Percentiles rank a stretch among this genome's conserved stretches.
phyloP scores from a whole-genome alignment of 1,284 basidiomycete genomes.

The Malassezia sympodialis region DNA sequence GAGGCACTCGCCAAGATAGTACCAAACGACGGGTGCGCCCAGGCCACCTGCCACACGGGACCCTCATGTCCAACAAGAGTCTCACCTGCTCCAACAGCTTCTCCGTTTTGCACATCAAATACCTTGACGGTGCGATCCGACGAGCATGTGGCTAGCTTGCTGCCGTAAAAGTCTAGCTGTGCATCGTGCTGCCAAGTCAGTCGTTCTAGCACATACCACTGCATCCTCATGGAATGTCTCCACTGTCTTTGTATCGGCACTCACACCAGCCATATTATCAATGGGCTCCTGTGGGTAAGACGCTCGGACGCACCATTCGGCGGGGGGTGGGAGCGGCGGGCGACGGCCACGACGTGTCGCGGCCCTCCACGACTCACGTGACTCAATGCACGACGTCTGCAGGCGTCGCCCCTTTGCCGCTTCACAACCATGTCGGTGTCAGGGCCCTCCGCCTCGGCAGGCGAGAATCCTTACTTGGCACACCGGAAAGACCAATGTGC shows the following conservation, averaged over 20 bases:
- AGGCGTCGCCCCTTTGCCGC: not conserved
- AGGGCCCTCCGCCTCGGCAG: not conserved
- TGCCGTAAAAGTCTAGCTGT: conserved; percentile 94
- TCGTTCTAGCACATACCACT: conserved; percentile 22
- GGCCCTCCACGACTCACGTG: not conserved
- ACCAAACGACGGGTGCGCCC: conserved; percentile 87
- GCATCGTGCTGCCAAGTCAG: conserved; percentile 62
- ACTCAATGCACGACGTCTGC: not conserved
- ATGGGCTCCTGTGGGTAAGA: conserved; percentile 5
- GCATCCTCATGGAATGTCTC: conserved; percentile 47
- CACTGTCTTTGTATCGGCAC: conserved; percentile 27
- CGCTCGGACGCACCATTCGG: not conserved
- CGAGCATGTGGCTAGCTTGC: conserved; percentile 88
- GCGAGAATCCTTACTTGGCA: conserved; percentile 38
- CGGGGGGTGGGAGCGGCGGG: not conserved
- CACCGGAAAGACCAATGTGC: conserved; percentile 20
- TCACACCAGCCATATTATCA: conserved; percentile 1
- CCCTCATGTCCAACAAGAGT: conserved; percentile 61
- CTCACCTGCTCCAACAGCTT: conserved; percentile 55
- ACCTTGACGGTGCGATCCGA: conserved; percentile 91
- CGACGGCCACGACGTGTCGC: not conserved
- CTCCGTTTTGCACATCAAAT: conserved; percentile 85
- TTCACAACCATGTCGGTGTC: not conserved
- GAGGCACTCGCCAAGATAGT: conserved; percentile 93
- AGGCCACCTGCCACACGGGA: conserved; percentile 96